Conservation (phyloP, 1,139 yeast species). For the Candida sojae region DNA sequence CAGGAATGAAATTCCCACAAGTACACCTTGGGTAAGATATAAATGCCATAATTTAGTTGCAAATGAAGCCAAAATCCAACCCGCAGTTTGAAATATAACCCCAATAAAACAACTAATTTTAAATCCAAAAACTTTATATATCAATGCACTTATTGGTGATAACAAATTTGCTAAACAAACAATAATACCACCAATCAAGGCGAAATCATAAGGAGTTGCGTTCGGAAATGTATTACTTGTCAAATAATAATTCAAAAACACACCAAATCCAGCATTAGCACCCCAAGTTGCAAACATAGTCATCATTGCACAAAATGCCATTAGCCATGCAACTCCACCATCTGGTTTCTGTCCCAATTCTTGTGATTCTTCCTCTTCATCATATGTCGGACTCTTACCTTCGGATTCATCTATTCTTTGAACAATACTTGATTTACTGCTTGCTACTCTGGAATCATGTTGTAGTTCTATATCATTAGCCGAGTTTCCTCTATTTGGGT, state of each 20-base stretch:
- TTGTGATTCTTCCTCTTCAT: constrained; percentile 16
- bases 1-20: constrained; percentile 63
- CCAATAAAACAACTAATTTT: constrained; percentile 48
- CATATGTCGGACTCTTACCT: constrained; percentile 9
- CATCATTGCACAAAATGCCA: constrained; percentile 54
- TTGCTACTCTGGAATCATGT: constrained; percentile 1
- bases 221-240: constrained; percentile 50
- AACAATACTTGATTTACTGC: neutral
- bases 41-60: constrained; percentile 63
- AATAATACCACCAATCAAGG: constrained; percentile 68
- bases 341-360: constrained; percentile 48
- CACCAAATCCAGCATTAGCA: constrained; percentile 68
- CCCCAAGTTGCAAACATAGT: constrained; percentile 70
- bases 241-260: constrained; percentile 60
- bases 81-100: constrained; percentile 50
- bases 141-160: constrained; percentile 52
- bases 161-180: constrained; percentile 58
- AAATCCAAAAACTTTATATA: constrained; percentile 36
- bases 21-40: constrained; percentile 68
- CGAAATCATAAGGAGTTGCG: constrained; percentile 61
- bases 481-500: constrained; percentile 8
- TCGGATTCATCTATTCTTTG: constrained; percentile 3
- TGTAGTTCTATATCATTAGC: constrained; percentile 5
- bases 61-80: constrained; percentile 65
- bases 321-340: constrained; percentile 73